phyloP scores from a whole-genome alignment of 352 stramenopile genomes.

The Blastocystis sp. region DNA sequence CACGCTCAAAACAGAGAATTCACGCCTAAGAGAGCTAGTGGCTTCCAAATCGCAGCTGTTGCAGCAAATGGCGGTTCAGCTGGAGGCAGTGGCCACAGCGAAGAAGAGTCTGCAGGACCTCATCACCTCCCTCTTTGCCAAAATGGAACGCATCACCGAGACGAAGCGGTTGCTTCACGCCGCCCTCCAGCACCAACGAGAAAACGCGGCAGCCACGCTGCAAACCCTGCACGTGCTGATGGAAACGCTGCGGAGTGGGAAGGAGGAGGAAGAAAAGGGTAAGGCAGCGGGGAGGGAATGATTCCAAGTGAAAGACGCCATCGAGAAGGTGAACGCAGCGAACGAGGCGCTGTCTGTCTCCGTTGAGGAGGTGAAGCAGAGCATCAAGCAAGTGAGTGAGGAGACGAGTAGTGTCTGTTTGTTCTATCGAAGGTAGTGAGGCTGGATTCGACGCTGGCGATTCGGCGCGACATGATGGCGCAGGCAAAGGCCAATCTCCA shows the following conservation, averaged over 20 bases:
- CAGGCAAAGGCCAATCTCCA: not conserved
- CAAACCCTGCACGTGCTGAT: not conserved
- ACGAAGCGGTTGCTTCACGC: not conserved
- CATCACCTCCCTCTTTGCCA: conserved; percentile 21
- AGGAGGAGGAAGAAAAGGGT: not conserved
- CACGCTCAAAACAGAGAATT: conserved; percentile 64
- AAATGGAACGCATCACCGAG: conserved; percentile 26
- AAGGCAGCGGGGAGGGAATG: not conserved
- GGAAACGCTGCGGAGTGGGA: not conserved
- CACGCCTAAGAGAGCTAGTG: conserved; percentile 42
- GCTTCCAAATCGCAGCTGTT: conserved; percentile 29
- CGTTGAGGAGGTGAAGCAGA: not conserved
- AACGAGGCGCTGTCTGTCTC: not conserved
- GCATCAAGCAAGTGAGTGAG: not conserved
- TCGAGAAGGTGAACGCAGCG: not conserved
- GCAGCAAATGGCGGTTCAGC: conserved; percentile 39
- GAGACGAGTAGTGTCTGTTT: not conserved
- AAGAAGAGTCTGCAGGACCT: conserved; percentile 39
- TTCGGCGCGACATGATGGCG: not conserved
- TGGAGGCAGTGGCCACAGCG: conserved; percentile 8
- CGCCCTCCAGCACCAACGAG: conserved; percentile 2
- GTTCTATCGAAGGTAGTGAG: not conserved
- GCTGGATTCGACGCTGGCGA: not conserved
- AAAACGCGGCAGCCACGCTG: not conserved
- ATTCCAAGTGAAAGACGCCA: not conserved